phyloP scores from a whole-genome alignment of 306 rosid species.

The Corylus heterophylla region DNA sequence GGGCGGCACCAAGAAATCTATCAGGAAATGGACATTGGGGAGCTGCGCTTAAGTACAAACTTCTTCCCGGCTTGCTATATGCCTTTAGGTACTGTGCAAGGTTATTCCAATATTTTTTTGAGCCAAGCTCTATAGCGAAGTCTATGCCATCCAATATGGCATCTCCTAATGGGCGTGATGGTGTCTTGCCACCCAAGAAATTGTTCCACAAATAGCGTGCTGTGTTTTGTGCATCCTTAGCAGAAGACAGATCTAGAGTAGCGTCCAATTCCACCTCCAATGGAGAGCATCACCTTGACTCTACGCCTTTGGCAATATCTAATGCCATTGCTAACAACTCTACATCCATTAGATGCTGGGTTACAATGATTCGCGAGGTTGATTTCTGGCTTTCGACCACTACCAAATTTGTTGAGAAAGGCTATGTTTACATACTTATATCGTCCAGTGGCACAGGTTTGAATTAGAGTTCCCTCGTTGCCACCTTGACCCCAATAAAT shows the following conservation, averaged over 20 bases:
- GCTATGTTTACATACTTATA: constrained; percentile 46
- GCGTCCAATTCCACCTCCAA: constrained; percentile 45
- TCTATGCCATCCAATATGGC: constrained; percentile 59
- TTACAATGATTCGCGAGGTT: constrained; percentile 53
- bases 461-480: constrained; percentile 41
- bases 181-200: constrained; percentile 48
- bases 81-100: constrained; percentile 38
- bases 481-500: constrained; percentile 60
- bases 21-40: constrained; percentile 64
- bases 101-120: constrained; percentile 18
- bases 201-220: constrained; percentile 53
- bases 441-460: constrained; percentile 50
- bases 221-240: constrained; percentile 37
- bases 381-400: constrained; percentile 37
- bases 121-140: constrained; percentile 42
- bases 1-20: constrained; percentile 18
- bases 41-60: constrained; percentile 47
- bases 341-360: constrained; percentile 37
- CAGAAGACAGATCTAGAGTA: constrained; percentile 48
- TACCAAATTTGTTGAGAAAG: constrained; percentile 34
- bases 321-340: constrained; percentile 21
- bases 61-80: constrained; percentile 13
- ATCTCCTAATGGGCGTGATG: constrained; percentile 46
- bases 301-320: constrained; percentile 45
- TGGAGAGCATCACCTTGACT: constrained; percentile 51